Conservation (phyloP, 2,329 filamentous ascomycete genomes). For the Penicillium capsulatum region DNA sequence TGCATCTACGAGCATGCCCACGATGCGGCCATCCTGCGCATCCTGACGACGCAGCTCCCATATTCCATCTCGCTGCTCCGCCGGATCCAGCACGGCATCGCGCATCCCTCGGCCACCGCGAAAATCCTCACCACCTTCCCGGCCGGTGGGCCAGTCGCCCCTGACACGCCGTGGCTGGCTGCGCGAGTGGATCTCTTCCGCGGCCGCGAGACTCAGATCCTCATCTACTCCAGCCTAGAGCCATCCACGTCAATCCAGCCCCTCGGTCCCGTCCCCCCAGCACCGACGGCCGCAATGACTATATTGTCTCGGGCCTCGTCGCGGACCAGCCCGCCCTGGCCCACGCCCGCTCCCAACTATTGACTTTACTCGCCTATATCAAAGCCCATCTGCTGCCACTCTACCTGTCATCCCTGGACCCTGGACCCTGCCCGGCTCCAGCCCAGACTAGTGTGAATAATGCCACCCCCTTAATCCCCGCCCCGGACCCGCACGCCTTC, state of each 20-base stretch:
- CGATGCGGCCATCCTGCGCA: slow-evolving; percentile 21
- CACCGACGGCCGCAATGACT: not conserved
- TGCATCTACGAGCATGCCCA: slow-evolving; percentile 17
- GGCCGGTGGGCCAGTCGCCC: slow-evolving; percentile 10
- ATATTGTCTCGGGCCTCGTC: not conserved
- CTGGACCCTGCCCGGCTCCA: not conserved
- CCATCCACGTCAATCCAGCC: slow-evolving; percentile 18
- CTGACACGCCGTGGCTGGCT: slow-evolving; percentile 35
- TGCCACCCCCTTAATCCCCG: slow-evolving; percentile 22
- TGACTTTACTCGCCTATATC: slow-evolving; percentile 26
- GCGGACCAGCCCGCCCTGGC: slow-evolving; percentile 9
- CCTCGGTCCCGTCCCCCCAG: slow-evolving; percentile 13
- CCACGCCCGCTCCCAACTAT: slow-evolving; percentile 25
- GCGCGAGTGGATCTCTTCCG: slow-evolving; percentile 39
- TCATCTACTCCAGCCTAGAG: slow-evolving; percentile 42
- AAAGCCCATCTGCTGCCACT: slow-evolving; percentile 24
- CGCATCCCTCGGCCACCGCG: slow-evolving; percentile 32
- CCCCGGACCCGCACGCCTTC: slow-evolving; percentile 28
- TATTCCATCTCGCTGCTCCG: slow-evolving; percentile 36
- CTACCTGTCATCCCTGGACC: slow-evolving; percentile 22
- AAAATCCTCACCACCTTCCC: slow-evolving; percentile 34
- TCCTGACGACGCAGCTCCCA: slow-evolving; percentile 35
- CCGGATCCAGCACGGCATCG: slow-evolving; percentile 37
- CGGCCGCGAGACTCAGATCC: slow-evolving; percentile 41
- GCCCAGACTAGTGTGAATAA: not conserved